A percentile compares a stretch with the other conserved stretches of the same genome.
Evolutionary conservation across 2,329 filamentous ascomycete species (phyloP).

Genomic region (Xylariaceae sp.): DNA sequence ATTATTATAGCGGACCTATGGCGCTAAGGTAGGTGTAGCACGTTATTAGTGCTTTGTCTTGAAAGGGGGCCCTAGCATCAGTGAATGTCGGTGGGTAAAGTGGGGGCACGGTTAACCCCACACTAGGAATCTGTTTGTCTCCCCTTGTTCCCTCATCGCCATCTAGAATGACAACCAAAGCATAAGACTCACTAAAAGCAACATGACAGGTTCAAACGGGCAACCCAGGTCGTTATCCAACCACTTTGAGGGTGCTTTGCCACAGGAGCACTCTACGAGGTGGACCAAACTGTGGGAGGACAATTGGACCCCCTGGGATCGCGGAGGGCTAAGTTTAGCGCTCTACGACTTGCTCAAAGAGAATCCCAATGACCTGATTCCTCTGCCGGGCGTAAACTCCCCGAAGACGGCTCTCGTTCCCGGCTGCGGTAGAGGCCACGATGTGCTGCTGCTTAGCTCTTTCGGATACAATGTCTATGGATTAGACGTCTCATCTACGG

Average conservation of each 20-base stretch:
- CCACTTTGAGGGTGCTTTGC: slow-evolving; percentile 45
- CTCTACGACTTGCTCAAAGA: slow-evolving; percentile 59
- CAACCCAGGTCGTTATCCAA: slow-evolving; percentile 32
- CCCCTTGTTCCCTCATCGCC: neutral
- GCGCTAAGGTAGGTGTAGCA: too few species aligned
- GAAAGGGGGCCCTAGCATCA: neutral
- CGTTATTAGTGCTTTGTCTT: too few species aligned
- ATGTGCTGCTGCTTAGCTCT: slow-evolving; percentile 76
- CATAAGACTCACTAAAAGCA: neutral
- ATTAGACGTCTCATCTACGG: slow-evolving; percentile 67
- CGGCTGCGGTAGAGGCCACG: slow-evolving; percentile 83
- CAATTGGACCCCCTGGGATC: slow-evolving; percentile 61
- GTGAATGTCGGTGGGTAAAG: neutral
- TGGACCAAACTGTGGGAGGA: slow-evolving; percentile 60
- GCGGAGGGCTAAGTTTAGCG: slow-evolving; percentile 58
- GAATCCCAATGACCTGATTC: slow-evolving; percentile 52
- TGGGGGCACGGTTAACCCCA: too few species aligned
- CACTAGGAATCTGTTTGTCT: neutral
- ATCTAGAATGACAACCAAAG: too few species aligned
- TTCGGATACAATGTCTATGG: slow-evolving; percentile 81
- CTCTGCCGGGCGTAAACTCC: slow-evolving; percentile 3
- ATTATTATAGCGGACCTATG: too few species aligned
- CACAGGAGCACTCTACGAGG: slow-evolving; percentile 44
- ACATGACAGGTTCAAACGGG: slow-evolving; percentile 8
- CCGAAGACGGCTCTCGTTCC: slow-evolving; percentile 72